Evolutionary conservation across 257 asterid genomes (phyloP), one percentile per base, ranked within the genome.

Genomic region (Pogostemon cablin): DNA sequence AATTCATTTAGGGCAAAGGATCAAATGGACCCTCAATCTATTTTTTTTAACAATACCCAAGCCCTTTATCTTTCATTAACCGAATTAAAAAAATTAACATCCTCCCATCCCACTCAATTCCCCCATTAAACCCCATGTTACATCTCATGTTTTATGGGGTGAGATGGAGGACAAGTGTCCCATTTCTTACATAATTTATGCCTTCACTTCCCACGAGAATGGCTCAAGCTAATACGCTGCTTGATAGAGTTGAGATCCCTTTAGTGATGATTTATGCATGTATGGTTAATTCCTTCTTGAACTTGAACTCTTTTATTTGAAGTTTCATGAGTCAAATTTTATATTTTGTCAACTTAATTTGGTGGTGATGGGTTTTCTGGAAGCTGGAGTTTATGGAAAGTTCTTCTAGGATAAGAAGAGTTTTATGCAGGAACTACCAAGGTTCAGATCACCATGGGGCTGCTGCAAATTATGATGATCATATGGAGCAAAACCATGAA

Each of bases 141-240:
- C n/a, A n/a, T n/a, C n/a, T n/a, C n/a, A n/a, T n/a, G n/a, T n/a
- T n/a, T n/a, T n/a, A n/a, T n/a, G n/a, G n/a, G n/a, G n/a, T n/a
- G n/a, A n/a, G n/a, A n/a, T n/a, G n/a, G n/a, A n/a, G n/a, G n/a
- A n/a, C n/a, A n/a, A n/a, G n/a, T n/a, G n/a, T n/a, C n/a, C n/a
- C n/a, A n/a, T n/a, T n/a, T n/a, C n/a, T n/a, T n/a, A n/a, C n/a
- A n/a, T n/a, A n/a, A n/a, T n/a, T n/a, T n/a, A n/a, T n/a, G n/a
- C n/a, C n/a, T n/a, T n/a, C n/a, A n/a, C n/a, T n/a, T n/a, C n/a
- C n/a, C n/a, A 72, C 96, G 96, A 75, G 98, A 84, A 87, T 95
- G 99, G 99, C 91, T 95, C 82, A 95, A 95, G 82, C 91, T 95
- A 64, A 84, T 95, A 73, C 98, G 76, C 78, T 86, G 91, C 86